Evolutionary conservation across 2,329 filamentous ascomycete species (phyloP).

Genomic region (Alternaria conjuncta): DNA sequence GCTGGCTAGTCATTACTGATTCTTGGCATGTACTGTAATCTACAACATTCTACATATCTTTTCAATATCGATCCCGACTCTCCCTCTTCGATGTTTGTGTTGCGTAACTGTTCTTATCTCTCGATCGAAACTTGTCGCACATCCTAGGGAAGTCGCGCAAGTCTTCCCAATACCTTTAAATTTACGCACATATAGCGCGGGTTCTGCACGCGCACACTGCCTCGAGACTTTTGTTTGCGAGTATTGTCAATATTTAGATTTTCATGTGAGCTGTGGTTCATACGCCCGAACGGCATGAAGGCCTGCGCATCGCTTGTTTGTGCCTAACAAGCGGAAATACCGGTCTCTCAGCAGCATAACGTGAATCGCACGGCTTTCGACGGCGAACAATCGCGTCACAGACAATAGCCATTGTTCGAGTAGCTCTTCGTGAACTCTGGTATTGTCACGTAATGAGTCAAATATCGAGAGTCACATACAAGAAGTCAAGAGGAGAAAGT

Average conservation of each 20-base stretch:
- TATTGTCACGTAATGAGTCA: not conserved
- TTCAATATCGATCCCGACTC: not conserved
- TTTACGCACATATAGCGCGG: not conserved
- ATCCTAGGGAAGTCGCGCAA: not conserved
- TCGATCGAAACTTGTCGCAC: not conserved
- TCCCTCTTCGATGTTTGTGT: not conserved
- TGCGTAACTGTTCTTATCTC: not conserved
- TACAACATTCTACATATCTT: not conserved
- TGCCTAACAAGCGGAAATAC: not conserved
- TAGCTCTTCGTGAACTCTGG: not conserved
- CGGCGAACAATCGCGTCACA: not conserved
- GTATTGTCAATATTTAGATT: not conserved
- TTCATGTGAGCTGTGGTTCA: not conserved
- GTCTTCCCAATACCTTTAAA: not conserved
- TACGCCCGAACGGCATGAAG: not conserved
- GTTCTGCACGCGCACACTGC: not conserved
- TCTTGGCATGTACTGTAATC: not conserved
- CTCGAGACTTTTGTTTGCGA: not conserved
- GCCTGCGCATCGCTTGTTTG: not conserved
- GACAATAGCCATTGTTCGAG: not conserved
- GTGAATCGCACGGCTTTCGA: not conserved
- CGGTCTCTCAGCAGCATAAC: not conserved
- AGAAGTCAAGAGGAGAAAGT: not conserved
- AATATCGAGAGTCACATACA: not conserved
- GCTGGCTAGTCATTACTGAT: not conserved